Base-by-base conservation (phyloP, 495 filamentous ascomycete genomes). In the Filosporella fistucella region DNA sequence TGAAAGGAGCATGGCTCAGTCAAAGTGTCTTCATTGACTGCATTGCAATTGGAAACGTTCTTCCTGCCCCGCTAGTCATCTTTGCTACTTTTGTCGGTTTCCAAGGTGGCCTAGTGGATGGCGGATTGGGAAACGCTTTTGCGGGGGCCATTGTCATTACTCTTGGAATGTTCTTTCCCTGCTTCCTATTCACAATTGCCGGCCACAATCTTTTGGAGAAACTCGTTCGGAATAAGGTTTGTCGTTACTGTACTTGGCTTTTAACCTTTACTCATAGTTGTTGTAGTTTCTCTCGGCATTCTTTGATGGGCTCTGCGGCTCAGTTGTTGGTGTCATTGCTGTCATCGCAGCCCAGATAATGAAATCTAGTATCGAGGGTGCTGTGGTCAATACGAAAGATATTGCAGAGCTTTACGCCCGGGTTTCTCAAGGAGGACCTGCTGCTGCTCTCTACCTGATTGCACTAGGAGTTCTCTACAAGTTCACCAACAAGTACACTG, bases 11-110 rank as follows among this genome's bases (percentile, higher is more conserved):
- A 8, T 68, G 64, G 64, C 36, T 68, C 13, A 44, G 59, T 10
- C 60, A 61, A 38, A 56, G 54, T 46, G 59, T 63, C 11, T 68
- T 66, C 35, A 63, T 68, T 9, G 64, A 66, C 43, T 59, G 64
- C 25, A 64, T 68, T 34, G 64, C 64, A 1, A 66, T 66, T 35
- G 62, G 60, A n/a, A 66, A 68, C 42, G 48, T 64, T 2, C 29
- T 68, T 5, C 64, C 64, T 14, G 64, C 64, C 10, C 64, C 64
- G 18, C 53, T 68, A 22, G 60, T 66, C n/a, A 66, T 66, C 17
- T 68, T 68, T 49, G 53, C 59, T 13, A 68, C 59, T 1, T 68
- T 68, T 45, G 64, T 68, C 24, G 64, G 64, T 4, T 66, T 63
- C 36, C 64, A 65, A 54, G 64, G 64, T 13, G 64, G 64, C 3